Evolutionary conservation across 306 rosid genomes (phyloP).

Genomic region (Sesbania bispinosa): DNA sequence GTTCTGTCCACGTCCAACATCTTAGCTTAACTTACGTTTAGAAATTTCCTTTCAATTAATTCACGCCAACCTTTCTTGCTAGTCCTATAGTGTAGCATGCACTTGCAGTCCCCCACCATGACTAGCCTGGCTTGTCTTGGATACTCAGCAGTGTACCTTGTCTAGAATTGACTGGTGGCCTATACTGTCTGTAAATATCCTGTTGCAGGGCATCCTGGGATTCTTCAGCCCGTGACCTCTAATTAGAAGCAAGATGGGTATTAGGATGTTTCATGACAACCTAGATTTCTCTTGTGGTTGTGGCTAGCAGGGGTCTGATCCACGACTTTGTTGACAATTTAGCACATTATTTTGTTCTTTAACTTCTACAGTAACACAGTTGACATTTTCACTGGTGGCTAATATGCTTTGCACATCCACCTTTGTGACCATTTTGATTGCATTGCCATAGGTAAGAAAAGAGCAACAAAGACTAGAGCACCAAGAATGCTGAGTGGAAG

Average conservation of each 20-base stretch:
- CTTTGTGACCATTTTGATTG: not conserved
- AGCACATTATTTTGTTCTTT: constrained; percentile 4
- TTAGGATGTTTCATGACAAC: constrained; percentile 3
- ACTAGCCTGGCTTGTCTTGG: not conserved
- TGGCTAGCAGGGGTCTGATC: not conserved
- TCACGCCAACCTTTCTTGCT: constrained; percentile 18
- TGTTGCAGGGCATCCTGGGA: not conserved
- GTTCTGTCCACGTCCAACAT: not conserved
- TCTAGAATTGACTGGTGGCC: constrained; percentile 9
- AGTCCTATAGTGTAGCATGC: constrained; percentile 13
- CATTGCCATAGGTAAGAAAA: not conserved
- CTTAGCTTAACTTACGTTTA: not conserved
- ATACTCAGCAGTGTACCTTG: not conserved
- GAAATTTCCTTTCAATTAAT: constrained; percentile 23
- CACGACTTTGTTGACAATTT: not conserved
- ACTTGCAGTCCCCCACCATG: not conserved
- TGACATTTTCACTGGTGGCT: not conserved
- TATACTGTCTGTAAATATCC: constrained; percentile 1
- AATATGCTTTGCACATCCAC: not conserved
- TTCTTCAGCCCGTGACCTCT: not conserved
- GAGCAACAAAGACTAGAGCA: not conserved
- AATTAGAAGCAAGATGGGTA: not conserved
- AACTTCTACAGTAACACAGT: not conserved
- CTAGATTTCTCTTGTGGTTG: constrained; percentile 1
- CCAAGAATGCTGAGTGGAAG: not conserved